phyloP scores from a whole-genome alignment of 192 early-diverging fungal genomes.

The Mortierella hygrophila region DNA sequence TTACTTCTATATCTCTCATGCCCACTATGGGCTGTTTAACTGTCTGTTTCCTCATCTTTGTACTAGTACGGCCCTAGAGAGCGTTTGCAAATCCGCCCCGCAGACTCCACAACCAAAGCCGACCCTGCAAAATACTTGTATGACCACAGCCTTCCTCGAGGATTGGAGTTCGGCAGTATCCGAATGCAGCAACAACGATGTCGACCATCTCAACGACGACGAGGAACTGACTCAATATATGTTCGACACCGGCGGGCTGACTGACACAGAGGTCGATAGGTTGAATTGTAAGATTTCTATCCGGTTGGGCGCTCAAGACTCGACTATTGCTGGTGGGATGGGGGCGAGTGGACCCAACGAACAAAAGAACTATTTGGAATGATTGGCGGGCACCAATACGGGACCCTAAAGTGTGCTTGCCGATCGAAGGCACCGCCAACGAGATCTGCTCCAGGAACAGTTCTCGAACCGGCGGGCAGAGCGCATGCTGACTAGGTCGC shows the following conservation, averaged over 20 bases:
- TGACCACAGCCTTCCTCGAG: constrained; percentile 16
- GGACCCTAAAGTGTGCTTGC: constrained; percentile 72
- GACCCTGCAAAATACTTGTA: constrained; percentile 25
- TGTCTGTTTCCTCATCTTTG: no score
- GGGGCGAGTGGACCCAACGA: not conserved
- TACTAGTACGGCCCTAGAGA: constrained; percentile 10
- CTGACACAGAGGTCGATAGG: constrained; percentile 35
- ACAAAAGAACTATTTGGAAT: constrained; percentile 31
- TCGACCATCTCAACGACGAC: not conserved
- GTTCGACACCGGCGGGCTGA: constrained; percentile 40
- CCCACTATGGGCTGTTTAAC: no score
- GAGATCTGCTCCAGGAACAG: constrained; percentile 45
- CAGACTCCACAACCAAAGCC: constrained; percentile 1
- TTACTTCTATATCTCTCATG: no score
- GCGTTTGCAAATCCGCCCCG: constrained; percentile 24
- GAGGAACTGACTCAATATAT: constrained; percentile 16
- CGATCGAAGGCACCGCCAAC: constrained; percentile 63
- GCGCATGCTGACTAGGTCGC: constrained; percentile 57
- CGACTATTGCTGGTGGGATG: not conserved
- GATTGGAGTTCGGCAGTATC: constrained; percentile 31
- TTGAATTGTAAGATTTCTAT: constrained; percentile 42
- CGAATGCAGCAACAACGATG: constrained; percentile 14
- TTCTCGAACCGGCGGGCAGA: constrained; percentile 35
- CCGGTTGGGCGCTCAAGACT: constrained; percentile 8
- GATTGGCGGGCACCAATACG: constrained; percentile 56